These are phyloP conservation scores for Artemisia tridentata DNA, from an alignment of 129 eudicot genomes.

Conservation along the genomic window DNA sequence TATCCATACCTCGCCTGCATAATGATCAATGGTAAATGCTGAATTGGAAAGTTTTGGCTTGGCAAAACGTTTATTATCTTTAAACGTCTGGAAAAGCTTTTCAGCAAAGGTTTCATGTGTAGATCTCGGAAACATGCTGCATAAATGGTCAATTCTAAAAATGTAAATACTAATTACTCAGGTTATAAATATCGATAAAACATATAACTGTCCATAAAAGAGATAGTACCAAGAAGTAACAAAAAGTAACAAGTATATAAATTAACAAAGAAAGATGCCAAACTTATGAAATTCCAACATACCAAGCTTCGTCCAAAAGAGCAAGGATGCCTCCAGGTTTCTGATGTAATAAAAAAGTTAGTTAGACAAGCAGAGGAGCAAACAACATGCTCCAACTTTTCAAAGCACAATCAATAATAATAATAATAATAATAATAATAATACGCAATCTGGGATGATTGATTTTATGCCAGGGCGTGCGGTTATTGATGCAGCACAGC, in stretches of 20 bases:
- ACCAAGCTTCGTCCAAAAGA: conserved; percentile 97
- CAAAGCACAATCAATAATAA: conserved; percentile 7
- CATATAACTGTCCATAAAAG: background rate
- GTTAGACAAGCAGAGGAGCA: conserved; percentile 26
- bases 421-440: too few relatives aligned
- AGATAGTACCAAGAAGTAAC: conserved; percentile 16
- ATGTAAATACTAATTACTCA: background rate
- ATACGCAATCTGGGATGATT: too few relatives aligned
- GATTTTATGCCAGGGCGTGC: too few relatives aligned
- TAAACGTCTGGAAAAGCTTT: conserved; percentile 88
- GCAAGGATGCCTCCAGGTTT: conserved; percentile 97
- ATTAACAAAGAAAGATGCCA: background rate
- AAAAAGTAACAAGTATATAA: background rate
- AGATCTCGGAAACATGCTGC: conserved; percentile 94
- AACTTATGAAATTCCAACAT: conserved; percentile 27
- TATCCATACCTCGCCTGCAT: conserved; percentile 84
- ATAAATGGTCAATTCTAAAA: conserved; percentile 12
- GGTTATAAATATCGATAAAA: background rate
- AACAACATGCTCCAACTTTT: conserved; percentile 2
- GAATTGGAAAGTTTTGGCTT: conserved; percentile 87
- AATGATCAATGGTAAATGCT: conserved; percentile 80
- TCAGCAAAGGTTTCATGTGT: conserved; percentile 92
- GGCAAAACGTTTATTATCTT: conserved; percentile 67
- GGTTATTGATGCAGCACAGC: too few relatives aligned
- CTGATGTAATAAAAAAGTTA: conserved; percentile 37